phyloP scores from a whole-genome alignment of 176 grass and related monocot species.

The Triticum monococcum region DNA sequence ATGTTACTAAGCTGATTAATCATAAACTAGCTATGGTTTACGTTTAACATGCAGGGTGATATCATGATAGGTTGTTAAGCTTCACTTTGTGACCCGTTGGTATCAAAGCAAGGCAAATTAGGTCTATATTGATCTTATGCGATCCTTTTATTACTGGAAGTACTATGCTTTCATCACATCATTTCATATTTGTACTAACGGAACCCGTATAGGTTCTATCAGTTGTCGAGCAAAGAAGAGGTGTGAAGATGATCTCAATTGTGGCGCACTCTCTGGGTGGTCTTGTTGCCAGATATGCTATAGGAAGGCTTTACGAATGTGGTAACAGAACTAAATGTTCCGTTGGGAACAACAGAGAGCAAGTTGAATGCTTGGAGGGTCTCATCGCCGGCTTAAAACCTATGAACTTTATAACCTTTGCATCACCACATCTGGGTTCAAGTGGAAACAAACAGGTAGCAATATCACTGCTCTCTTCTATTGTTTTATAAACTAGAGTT shows the following conservation, averaged over 20 bases:
- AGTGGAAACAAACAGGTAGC: slow-evolving; percentile 93
- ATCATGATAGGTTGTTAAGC: slow-evolving; percentile 3
- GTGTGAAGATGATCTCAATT: slow-evolving; percentile 90
- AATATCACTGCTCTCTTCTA: not conserved
- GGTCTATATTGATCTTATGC: slow-evolving; percentile 13
- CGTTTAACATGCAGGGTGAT: not conserved
- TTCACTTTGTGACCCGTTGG: not conserved
- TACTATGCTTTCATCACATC: slow-evolving; percentile 8
- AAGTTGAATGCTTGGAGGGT: slow-evolving; percentile 44
- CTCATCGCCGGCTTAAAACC: slow-evolving; percentile 82
- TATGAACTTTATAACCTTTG: slow-evolving; percentile 99
- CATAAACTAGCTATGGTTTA: slow-evolving; percentile 21
- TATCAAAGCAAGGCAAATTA: not conserved
- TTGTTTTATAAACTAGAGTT: slow-evolving; percentile 23
- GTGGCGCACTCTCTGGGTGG: slow-evolving; percentile 97
- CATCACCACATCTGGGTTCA: slow-evolving; percentile 96
- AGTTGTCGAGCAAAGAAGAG: slow-evolving; percentile 78
- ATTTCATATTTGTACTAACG: slow-evolving; percentile 28
- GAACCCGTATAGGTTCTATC: slow-evolving; percentile 70
- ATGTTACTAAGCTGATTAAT: not conserved
- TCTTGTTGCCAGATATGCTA: slow-evolving; percentile 88
- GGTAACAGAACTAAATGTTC: slow-evolving; percentile 27
- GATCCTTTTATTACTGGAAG: slow-evolving; percentile 20
- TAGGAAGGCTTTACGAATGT: slow-evolving; percentile 80
- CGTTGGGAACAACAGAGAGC: slow-evolving; percentile 36